Evolutionary conservation across 495 filamentous ascomycete species (phyloP).

Genomic region (Penicillium macrosclerotiorum): DNA sequence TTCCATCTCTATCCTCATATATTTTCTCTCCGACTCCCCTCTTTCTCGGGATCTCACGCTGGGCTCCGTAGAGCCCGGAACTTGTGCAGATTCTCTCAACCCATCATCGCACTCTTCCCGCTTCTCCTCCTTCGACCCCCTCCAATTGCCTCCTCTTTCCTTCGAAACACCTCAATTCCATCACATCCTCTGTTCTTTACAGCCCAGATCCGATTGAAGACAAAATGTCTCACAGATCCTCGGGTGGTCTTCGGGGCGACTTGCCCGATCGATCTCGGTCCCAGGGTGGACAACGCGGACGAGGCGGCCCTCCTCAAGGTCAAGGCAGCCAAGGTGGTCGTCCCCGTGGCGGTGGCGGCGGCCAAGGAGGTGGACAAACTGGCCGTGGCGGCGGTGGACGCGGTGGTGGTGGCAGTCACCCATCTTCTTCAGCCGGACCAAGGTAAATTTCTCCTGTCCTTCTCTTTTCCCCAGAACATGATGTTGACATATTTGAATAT

Average conservation of each 20-base stretch:
- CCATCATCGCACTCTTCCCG: neutral
- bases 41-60: neutral
- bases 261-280: too few relatives aligned
- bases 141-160: neutral
- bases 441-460: slow-evolving; percentile 8
- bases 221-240: slow-evolving; percentile 20
- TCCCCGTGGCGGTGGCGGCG: neutral
- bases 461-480: neutral
- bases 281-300: too few relatives aligned
- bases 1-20: neutral
- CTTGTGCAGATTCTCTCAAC: neutral
- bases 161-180: neutral
- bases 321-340: neutral
- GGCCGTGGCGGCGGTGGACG: neutral
- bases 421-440: neutral
- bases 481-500: neutral
- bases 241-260: too few relatives aligned
- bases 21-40: neutral
- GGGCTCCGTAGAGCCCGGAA: neutral
- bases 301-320: slow-evolving; percentile 1
- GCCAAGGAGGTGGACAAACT: slow-evolving; percentile 6
- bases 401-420: neutral
- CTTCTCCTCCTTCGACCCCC: neutral
- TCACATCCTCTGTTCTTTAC: neutral
- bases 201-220: neutral